Base-by-base conservation (phyloP, 768 basidiomycete species). In the Mycena latifolia region DNA sequence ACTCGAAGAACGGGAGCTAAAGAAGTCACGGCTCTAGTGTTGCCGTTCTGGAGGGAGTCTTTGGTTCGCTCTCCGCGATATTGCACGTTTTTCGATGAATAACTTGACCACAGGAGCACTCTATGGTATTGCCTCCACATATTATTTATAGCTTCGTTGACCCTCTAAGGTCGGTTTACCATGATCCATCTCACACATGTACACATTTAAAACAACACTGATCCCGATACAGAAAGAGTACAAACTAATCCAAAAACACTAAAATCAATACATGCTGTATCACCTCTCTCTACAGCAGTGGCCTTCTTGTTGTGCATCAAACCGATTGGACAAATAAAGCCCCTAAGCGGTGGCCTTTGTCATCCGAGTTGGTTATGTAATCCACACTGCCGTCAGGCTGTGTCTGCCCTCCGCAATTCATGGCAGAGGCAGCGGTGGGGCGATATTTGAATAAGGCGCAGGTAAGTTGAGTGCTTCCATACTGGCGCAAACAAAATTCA, bases 391-490 rank as follows among this genome's bases (percentile, higher is more conserved):
- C 79, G 60, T 79, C 75, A 14, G 78, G 76, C 55, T 79, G 79
- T 11, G 60, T 72, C 69, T 80, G 79, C 14, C 79, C 79, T 37
- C 77, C 79, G 11, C 55, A 67, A 63, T 80, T 80, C 51, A 71
- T 75, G 20, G 75, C 75, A 41, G 75, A 73, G 20, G 65, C 60
- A 15, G 60, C 43, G 27, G 70, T 39, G 61, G 77, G 79, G 70
- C 78, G 79, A 2, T 60, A 55, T 24, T 53, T 54, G 74, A 77
- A 81, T 11, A 81, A 70, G 17, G 80, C 50, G 63, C 80, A 81
- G 9, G 79, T 80, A 46, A 80, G 70, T 47, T 72, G 75, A 4
- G 79, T 73, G 71, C 77, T 80, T 43, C 77, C 78, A 35, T 73
- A 73, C 78, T 81, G 53, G n/a, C 15, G 20, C 3, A 45, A 11